Evolutionary conservation across 1,139 yeast species (phyloP).

Genomic region (Candida gigantensis): DNA sequence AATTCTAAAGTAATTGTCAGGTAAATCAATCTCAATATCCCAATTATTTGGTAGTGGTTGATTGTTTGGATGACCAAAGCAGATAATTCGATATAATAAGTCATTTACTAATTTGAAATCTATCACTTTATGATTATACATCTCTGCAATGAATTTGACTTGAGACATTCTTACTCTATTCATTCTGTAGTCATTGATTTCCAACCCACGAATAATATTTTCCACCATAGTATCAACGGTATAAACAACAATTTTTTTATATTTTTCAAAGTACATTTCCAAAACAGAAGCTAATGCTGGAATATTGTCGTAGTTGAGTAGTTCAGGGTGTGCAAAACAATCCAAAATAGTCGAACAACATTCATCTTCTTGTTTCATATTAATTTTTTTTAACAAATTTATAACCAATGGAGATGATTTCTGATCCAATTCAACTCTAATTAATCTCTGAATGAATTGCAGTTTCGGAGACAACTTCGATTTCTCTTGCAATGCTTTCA

Average conservation of each 20-base stretch:
- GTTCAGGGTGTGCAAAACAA: constrained; percentile 63
- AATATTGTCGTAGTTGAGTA: constrained; percentile 58
- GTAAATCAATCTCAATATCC: constrained; percentile 53
- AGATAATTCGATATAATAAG: constrained; percentile 58
- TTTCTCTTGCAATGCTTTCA: constrained; percentile 24
- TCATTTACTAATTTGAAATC: constrained; percentile 50
- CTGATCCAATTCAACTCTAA: constrained; percentile 51
- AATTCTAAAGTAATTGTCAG: constrained; percentile 72
- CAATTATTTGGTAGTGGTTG: constrained; percentile 53
- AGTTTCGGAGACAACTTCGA: constrained; percentile 39
- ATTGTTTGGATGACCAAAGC: constrained; percentile 68
- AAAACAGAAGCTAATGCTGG: constrained; percentile 52
- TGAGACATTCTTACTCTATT: constrained; percentile 67
- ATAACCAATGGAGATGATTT: constrained; percentile 37
- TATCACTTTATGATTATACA: constrained; percentile 53
- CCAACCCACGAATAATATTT: constrained; percentile 63
- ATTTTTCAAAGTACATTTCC: constrained; percentile 29
- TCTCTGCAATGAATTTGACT: constrained; percentile 59
- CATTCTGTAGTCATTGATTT: constrained; percentile 57
- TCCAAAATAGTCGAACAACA: constrained; percentile 44
- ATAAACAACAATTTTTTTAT: constrained; percentile 38
- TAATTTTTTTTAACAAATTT: constrained; percentile 44
- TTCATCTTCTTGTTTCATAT: constrained; percentile 45
- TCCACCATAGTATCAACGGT: constrained; percentile 72
- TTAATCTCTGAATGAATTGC: constrained; percentile 49